Evolutionary conservation across 2,329 filamentous ascomycete genomes (phyloP).

Genomic region (Neofusicoccum ribis): DNA sequence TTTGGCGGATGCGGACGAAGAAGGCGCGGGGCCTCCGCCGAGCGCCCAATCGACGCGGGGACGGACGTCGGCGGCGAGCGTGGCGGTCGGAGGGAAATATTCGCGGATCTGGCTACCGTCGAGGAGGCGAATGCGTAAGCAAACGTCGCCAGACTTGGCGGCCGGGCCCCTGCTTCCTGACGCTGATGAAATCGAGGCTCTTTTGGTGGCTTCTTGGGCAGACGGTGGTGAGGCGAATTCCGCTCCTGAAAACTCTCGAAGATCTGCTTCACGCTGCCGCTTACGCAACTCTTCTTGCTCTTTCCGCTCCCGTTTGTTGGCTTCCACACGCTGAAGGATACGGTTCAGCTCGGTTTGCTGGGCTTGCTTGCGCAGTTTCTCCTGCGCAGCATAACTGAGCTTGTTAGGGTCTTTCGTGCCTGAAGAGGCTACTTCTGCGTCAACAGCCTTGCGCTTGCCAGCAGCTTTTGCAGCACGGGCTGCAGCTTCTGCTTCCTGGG

Average conservation of each 20-base stretch:
- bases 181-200: not conserved
- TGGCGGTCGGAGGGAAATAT: slow-evolving; percentile 66
- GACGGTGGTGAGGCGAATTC: not conserved
- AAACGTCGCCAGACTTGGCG: slow-evolving; percentile 34
- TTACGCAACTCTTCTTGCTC: slow-evolving; percentile 36
- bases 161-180: slow-evolving; percentile 27
- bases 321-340: slow-evolving; percentile 73
- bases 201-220: not conserved
- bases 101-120: slow-evolving; percentile 78
- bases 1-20: slow-evolving; percentile 29
- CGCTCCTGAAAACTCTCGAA: not conserved
- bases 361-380: slow-evolving; percentile 64
- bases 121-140: slow-evolving; percentile 75
- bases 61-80: slow-evolving; percentile 67
- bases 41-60: slow-evolving; percentile 72
- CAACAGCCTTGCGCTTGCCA: slow-evolving; percentile 46
- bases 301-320: slow-evolving; percentile 70
- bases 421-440: slow-evolving; percentile 36
- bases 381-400: slow-evolving; percentile 53
- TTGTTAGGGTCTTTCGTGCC: slow-evolving; percentile 39
- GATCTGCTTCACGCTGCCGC: slow-evolving; percentile 31
- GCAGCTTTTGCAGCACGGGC: slow-evolving; percentile 29
- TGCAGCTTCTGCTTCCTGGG: slow-evolving; percentile 24
- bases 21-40: slow-evolving; percentile 7
- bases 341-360: slow-evolving; percentile 68